Percentiles rank a stretch among this genome's conserved stretches.
These are phyloP conservation scores for Yamadazyma sp. DNA, from an alignment of 805 yeast species.

Conservation along the genomic window DNA sequence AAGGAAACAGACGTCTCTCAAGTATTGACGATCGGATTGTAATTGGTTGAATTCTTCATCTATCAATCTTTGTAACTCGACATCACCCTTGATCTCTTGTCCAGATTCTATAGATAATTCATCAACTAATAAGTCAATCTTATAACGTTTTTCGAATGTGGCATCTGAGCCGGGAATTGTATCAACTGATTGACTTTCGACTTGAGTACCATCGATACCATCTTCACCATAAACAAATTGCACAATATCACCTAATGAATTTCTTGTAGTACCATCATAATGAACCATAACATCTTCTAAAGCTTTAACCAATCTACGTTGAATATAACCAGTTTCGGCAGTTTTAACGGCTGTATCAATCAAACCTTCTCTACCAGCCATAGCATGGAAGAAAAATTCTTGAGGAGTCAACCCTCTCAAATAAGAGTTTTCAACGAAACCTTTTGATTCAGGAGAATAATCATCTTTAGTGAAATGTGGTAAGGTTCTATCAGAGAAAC, in stretches of 20 bases:
- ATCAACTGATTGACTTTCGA: slow-evolving; percentile 93
- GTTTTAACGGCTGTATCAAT: slow-evolving; percentile 99
- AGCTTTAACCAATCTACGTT: slow-evolving; percentile 96
- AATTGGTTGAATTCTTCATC: slow-evolving; percentile 86
- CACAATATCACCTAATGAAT: slow-evolving; percentile 92
- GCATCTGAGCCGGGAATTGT: slow-evolving; percentile 91
- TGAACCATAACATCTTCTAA: slow-evolving; percentile 97
- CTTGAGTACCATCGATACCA: slow-evolving; percentile 97
- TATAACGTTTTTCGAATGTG: slow-evolving; percentile 78
- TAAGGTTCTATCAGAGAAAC: slow-evolving; percentile 91
- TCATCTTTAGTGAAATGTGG: slow-evolving; percentile 99
- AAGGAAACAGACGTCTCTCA: slow-evolving; percentile 78
- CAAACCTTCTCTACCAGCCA: slow-evolving; percentile 99
- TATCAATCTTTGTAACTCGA: slow-evolving; percentile 71
- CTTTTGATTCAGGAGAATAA: slow-evolving; percentile 97
- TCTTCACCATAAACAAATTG: slow-evolving; percentile 99
- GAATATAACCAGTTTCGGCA: slow-evolving; percentile 98
- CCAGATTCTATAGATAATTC: slow-evolving; percentile 75
- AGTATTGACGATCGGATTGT: slow-evolving; percentile 67
- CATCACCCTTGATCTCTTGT: slow-evolving; percentile 85
- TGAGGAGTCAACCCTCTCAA: slow-evolving; percentile 97
- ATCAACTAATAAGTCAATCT: slow-evolving; percentile 79
- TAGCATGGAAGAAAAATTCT: slow-evolving; percentile 98
- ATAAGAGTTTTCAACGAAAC: slow-evolving; percentile 96
- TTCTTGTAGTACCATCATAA: slow-evolving; percentile 97